Evolutionary conservation across 371 early-diverging fungal species (phyloP).

Genomic region (Apophysomyces ossiformis): DNA sequence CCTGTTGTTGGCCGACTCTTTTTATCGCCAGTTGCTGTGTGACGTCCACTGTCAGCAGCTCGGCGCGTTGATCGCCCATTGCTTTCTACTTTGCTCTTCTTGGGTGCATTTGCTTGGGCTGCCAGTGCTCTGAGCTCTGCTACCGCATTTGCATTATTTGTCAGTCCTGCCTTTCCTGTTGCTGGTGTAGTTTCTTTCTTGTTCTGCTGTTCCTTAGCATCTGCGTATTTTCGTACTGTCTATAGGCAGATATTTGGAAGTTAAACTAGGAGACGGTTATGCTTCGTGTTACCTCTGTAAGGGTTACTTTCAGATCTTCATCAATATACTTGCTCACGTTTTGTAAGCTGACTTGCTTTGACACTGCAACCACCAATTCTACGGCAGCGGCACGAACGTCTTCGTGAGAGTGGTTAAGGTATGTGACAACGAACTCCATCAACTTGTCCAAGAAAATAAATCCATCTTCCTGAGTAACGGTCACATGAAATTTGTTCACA

Average conservation of each 20-base stretch:
- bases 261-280: not conserved
- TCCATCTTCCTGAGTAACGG: slow-evolving; percentile 26
- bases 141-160: slow-evolving; percentile 23
- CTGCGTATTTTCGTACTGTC: slow-evolving; percentile 39
- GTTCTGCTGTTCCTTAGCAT: slow-evolving; percentile 14
- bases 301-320: slow-evolving; percentile 27
- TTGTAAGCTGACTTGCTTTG: slow-evolving; percentile 40
- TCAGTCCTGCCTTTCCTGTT: not conserved
- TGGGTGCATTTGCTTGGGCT: slow-evolving; percentile 26
- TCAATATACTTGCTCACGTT: slow-evolving; percentile 38
- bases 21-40: slow-evolving; percentile 13
- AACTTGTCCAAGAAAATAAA: slow-evolving; percentile 41
- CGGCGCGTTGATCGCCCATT: not conserved
- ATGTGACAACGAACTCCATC: slow-evolving; percentile 65
- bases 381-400: slow-evolving; percentile 74
- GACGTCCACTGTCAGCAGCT: slow-evolving; percentile 4
- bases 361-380: slow-evolving; percentile 58
- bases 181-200: not conserved
- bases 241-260: slow-evolving; percentile 2
- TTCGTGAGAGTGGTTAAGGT: slow-evolving; percentile 63
- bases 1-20: slow-evolving; percentile 7
- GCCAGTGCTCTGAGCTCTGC: slow-evolving; percentile 41
- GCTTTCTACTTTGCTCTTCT: slow-evolving; percentile 11
- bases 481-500: slow-evolving; percentile 56
- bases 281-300: slow-evolving; percentile 29